phyloP scores from a whole-genome alignment of 768 basidiomycete species.

The Phaffia tasmanica region DNA sequence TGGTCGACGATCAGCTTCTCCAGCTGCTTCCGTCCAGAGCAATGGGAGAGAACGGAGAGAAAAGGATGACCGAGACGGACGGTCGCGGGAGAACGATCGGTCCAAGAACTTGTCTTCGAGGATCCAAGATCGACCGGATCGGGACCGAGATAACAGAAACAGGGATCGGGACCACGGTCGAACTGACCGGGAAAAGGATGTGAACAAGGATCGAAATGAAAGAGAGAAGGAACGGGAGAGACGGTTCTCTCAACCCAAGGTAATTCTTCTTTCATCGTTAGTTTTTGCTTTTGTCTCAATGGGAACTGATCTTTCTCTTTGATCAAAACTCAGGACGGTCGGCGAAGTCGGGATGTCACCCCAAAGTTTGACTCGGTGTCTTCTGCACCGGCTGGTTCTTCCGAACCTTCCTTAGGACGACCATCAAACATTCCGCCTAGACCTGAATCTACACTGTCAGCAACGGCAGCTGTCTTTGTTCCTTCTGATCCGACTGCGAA shows the following conservation, averaged over 20 bases:
- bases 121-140: neutral
- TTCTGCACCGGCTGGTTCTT: no score
- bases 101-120: neutral
- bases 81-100: constrained; percentile 3
- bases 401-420: no score
- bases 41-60: neutral
- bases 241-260: no score
- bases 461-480: no score
- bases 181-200: constrained; percentile 11
- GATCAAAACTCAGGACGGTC: neutral
- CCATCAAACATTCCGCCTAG: no score
- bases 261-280: neutral
- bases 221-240: neutral
- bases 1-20: no score
- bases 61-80: neutral
- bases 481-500: no score
- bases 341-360: neutral
- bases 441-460: no score
- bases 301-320: neutral
- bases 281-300: constrained; percentile 2
- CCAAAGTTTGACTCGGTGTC: neutral
- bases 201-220: neutral
- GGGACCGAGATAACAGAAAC: constrained; percentile 34
- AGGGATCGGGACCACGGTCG: constrained; percentile 35
- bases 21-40: neutral